These are phyloP conservation scores for Sporothrix globosa DNA, from an alignment of 2,329 filamentous ascomycete species.

Conservation along the genomic window DNA sequence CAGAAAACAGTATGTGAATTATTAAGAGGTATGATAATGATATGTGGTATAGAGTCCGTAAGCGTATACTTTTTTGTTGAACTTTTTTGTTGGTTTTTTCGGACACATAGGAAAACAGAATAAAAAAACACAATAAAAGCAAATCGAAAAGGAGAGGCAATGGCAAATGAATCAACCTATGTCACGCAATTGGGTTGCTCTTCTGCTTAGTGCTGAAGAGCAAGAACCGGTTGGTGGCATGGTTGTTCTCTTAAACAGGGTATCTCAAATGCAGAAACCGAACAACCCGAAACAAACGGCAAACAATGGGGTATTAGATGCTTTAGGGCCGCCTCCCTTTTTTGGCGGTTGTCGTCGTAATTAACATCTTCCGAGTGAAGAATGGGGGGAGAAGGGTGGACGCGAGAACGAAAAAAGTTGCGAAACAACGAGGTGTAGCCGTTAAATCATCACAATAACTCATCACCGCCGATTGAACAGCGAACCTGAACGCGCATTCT, in stretches of 20 bases:
- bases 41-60: constrained; percentile 20
- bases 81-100: neutral
- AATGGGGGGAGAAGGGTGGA: neutral
- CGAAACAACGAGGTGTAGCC: constrained; percentile 28
- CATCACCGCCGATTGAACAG: constrained; percentile 35
- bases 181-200: neutral
- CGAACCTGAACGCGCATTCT: constrained; percentile 41
- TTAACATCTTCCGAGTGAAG: neutral
- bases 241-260: constrained; percentile 33
- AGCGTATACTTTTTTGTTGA: constrained; percentile 23
- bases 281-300: constrained; percentile 44
- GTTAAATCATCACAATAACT: constrained; percentile 35
- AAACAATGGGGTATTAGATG: constrained; percentile 29
- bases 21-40: constrained; percentile 28
- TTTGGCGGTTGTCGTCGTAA: constrained; percentile 25
- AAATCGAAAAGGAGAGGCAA: constrained; percentile 26
- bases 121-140: neutral
- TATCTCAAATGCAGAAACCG: constrained; percentile 58
- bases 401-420: constrained; percentile 15
- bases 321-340: constrained; percentile 32
- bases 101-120: neutral
- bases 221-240: neutral
- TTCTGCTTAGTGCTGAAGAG: neutral
- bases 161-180: constrained; percentile 9
- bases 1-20: constrained; percentile 27